A percentile compares a stretch with the other conserved stretches of the same genome.
phyloP scores from a whole-genome alignment of 2,329 filamentous ascomycete species.

The Lecanicillium sp. region DNA sequence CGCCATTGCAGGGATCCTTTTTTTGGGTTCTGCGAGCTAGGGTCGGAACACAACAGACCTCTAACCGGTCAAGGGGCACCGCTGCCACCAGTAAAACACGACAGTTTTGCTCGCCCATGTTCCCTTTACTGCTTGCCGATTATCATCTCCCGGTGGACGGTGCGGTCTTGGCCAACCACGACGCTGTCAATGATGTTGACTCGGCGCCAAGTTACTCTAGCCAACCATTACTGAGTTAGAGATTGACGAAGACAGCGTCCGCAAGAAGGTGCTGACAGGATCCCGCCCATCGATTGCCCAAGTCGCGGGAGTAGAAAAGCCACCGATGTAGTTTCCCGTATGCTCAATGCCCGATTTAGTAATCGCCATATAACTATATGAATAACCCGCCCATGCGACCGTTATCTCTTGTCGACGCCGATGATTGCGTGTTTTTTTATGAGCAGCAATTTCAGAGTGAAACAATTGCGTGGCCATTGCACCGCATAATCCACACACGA shows the following conservation, averaged over 20 bases:
- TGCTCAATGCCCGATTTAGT: no score
- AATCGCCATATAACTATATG: no score
- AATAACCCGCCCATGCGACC: background rate
- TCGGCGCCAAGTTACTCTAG: background rate
- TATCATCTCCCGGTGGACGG: constrained; percentile 6
- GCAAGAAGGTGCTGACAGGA: background rate
- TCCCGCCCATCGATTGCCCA: no score
- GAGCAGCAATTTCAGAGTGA: constrained; percentile 9
- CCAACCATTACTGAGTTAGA: no score
- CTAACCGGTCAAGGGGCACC: background rate
- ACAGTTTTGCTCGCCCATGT: background rate
- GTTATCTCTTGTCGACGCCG: background rate
- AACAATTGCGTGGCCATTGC: constrained; percentile 12
- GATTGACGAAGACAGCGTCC: no score
- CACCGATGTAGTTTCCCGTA: no score
- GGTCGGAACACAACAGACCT: background rate
- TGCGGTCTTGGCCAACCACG: constrained; percentile 9
- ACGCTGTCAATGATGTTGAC: background rate
- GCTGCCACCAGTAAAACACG: background rate
- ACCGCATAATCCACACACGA: constrained; percentile 9
- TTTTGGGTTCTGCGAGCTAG: constrained; percentile 1
- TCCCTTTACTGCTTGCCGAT: no score
- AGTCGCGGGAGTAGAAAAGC: no score
- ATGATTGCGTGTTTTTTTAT: constrained; percentile 1
- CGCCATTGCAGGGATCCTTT: background rate